phyloP scores from a whole-genome alignment of 2,329 filamentous ascomycete species.

The Fusarium sp. region DNA sequence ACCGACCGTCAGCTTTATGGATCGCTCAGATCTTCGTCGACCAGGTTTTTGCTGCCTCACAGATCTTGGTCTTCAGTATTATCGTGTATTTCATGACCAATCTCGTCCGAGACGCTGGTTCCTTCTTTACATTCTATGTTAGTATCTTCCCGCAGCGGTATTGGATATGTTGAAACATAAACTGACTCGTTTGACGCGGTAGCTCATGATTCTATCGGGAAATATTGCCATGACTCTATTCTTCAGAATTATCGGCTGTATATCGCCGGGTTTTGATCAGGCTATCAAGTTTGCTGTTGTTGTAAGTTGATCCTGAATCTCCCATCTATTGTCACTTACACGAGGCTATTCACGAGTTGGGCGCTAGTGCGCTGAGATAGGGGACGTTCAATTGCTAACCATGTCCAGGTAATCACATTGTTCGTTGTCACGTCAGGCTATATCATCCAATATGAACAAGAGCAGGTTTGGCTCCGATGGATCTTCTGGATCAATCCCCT shows the following conservation, averaged over 20 bases:
- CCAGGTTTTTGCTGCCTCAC: slow-evolving; percentile 73
- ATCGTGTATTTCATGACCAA: slow-evolving; percentile 85
- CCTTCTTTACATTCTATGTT: slow-evolving; percentile 78
- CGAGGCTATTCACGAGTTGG: not conserved
- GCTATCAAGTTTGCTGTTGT: slow-evolving; percentile 85
- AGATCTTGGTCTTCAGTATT: slow-evolving; percentile 77
- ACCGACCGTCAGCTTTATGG: slow-evolving; percentile 83
- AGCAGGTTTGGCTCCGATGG: slow-evolving; percentile 82
- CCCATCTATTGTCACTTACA: not conserved
- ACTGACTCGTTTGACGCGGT: not conserved
- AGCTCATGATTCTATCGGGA: slow-evolving; percentile 70
- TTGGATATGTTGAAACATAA: not conserved
- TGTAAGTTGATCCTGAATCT: slow-evolving; percentile 48
- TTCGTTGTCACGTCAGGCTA: slow-evolving; percentile 85
- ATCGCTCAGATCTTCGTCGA: slow-evolving; percentile 86
- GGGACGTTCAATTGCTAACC: not conserved
- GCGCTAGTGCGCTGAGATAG: not conserved
- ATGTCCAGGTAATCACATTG: slow-evolving; percentile 67
- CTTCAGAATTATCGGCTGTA: slow-evolving; percentile 77
- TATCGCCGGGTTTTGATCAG: slow-evolving; percentile 84
- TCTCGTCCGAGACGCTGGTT: slow-evolving; percentile 73
- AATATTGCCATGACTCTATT: slow-evolving; percentile 80
- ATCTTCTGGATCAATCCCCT: slow-evolving; percentile 81
- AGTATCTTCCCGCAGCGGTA: not conserved
- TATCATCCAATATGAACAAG: slow-evolving; percentile 79